phyloP scores from a whole-genome alignment of 2,329 filamentous ascomycete species.

The Nannizziopsis arthrosporioides region DNA sequence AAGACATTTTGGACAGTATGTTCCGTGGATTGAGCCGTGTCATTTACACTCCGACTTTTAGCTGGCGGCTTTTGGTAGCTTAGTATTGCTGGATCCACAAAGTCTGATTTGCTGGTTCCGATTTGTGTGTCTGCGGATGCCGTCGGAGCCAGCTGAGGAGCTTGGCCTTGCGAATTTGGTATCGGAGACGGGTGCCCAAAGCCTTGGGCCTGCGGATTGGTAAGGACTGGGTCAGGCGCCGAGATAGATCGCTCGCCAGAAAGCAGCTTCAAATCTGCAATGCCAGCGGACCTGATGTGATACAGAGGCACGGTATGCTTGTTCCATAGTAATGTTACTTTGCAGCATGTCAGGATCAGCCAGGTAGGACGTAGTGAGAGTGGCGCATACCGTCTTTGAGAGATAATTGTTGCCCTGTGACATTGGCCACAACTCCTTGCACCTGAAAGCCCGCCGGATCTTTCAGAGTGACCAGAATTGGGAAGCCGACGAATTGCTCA shows the following conservation, averaged over 20 bases:
- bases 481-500: conserved; percentile 60
- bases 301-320: conserved; percentile 43
- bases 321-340: conserved; percentile 40
- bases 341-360: conserved; percentile 15
- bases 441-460: conserved; percentile 53
- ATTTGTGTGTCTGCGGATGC: conserved; percentile 15
- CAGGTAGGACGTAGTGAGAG: background rate
- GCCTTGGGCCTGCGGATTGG: conserved; percentile 3
- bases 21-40: conserved; percentile 3
- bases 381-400: conserved; percentile 56
- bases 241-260: conserved; percentile 17
- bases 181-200: conserved; percentile 13
- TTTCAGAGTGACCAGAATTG: conserved; percentile 61
- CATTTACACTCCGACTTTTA: conserved; percentile 12
- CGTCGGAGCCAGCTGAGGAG: conserved; percentile 9
- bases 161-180: conserved; percentile 12
- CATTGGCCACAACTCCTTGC: conserved; percentile 58
- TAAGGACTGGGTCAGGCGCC: background rate
- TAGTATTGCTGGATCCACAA: conserved; percentile 74
- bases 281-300: conserved; percentile 46
- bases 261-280: conserved; percentile 48
- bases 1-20: conserved; percentile 14
- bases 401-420: conserved; percentile 57
- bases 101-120: conserved; percentile 32
- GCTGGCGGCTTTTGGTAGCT: conserved; percentile 44